phyloP scores from a whole-genome alignment of 108 stramenopile genomes.

The Skeletonema costatum region DNA sequence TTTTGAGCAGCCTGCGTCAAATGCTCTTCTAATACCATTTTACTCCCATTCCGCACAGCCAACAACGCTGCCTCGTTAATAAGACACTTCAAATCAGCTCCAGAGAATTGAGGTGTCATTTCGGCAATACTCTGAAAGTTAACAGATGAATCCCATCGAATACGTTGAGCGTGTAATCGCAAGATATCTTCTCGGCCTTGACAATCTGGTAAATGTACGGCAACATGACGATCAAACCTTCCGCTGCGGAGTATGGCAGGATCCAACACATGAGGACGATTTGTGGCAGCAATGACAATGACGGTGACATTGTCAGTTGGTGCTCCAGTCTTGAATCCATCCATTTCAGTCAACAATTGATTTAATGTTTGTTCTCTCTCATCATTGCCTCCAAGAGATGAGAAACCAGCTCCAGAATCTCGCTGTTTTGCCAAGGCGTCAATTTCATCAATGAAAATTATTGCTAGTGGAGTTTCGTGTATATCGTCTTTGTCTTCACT shows the following conservation, averaged over 20 bases:
- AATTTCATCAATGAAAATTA: conserved; percentile 98
- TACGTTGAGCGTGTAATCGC: conserved; percentile 76
- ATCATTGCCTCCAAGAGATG: conserved; percentile 73
- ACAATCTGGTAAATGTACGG: conserved; percentile 83
- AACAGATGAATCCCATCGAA: conserved; percentile 48
- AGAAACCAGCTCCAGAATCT: conserved; percentile 35
- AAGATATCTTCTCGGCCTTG: conserved; percentile 89
- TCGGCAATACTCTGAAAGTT: conserved; percentile 41
- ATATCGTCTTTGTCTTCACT: not conserved
- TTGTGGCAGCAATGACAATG: conserved; percentile 96
- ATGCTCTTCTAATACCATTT: conserved; percentile 56
- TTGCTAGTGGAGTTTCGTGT: conserved; percentile 56
- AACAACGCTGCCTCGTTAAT: conserved; percentile 82
- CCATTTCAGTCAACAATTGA: conserved; percentile 95
- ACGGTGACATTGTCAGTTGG: conserved; percentile 53
- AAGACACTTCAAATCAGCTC: conserved; percentile 79
- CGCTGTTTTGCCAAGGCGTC: conserved; percentile 91
- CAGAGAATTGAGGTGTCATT: conserved; percentile 65
- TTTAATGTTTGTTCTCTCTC: conserved; percentile 96
- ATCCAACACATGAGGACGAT: conserved; percentile 89
- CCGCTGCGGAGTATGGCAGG: conserved; percentile 91
- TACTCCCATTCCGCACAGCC: conserved; percentile 62
- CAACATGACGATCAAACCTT: conserved; percentile 94
- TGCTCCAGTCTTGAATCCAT: conserved; percentile 77
- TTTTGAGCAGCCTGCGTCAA: conserved; percentile 54